Conservation (phyloP, 2,329 filamentous ascomycete species). For the Talaromyces pinophilus region DNA sequence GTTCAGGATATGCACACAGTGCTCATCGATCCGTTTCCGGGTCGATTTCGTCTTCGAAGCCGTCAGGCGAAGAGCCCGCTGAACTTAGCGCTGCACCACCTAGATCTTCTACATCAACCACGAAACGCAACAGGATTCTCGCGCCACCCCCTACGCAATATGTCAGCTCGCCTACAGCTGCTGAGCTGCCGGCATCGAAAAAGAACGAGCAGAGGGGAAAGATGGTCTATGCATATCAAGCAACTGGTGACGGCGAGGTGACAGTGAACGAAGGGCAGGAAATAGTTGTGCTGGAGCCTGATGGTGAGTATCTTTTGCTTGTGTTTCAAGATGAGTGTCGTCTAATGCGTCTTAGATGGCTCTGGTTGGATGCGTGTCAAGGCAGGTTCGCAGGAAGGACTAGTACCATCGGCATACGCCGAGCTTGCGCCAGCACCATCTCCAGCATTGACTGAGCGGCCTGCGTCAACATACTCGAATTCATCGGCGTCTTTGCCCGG, state of each 20-base stretch:
- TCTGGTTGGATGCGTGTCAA: conserved; percentile 89
- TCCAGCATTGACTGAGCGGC: conserved; percentile 53
- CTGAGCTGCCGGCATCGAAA: conserved; percentile 44
- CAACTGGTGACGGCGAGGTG: conserved; percentile 76
- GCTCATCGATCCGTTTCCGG: conserved; percentile 75
- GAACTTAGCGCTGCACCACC: conserved; percentile 41
- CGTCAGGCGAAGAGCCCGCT: conserved; percentile 40
- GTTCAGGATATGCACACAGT: conserved; percentile 81
- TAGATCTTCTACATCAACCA: conserved; percentile 30
- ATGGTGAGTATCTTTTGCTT: conserved; percentile 66
- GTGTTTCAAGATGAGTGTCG: neutral
- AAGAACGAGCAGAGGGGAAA: conserved; percentile 67
- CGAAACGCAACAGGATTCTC: conserved; percentile 69
- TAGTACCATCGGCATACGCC: conserved; percentile 85
- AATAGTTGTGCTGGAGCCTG: conserved; percentile 76
- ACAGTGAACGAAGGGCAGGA: conserved; percentile 77
- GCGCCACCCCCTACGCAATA: conserved; percentile 86
- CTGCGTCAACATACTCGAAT: conserved; percentile 75
- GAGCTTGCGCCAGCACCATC: conserved; percentile 61
- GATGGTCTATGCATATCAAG: conserved; percentile 88
- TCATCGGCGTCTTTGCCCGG: conserved; percentile 68
- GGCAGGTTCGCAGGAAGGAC: conserved; percentile 69
- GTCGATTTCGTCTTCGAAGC: conserved; percentile 51
- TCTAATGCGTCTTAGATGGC: conserved; percentile 63
- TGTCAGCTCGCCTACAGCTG: conserved; percentile 63